Evolutionary conservation across 2,329 filamentous ascomycete species (phyloP), one percentile per base, ranked within the genome.

Genomic region (Curvularia lunata): DNA sequence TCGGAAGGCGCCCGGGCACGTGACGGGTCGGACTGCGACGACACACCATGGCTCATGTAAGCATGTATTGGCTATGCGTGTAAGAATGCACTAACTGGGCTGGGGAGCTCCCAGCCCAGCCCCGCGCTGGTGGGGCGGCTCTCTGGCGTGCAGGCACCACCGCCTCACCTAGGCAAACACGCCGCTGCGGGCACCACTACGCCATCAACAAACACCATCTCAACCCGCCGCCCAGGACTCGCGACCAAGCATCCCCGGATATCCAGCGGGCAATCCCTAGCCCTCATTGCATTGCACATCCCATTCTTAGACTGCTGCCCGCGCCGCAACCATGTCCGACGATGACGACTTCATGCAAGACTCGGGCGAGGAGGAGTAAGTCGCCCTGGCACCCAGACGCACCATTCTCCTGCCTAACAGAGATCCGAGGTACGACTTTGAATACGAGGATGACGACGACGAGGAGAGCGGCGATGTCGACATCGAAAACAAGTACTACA

Each of bases 401-500:
- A 25, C 27, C 47, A 43, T 1, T 12, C 12, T n/a, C 30, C 7
- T 12, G 2, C 46, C 67, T 71, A 75, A 75, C 34, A 10, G 16
- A 56, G n/a, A 6, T 27, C 34, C 4, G 58, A 91, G 89, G 71
- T 92, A 97, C 75, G 95, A 98, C 79, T 98, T 98, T 76, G 94
- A 98, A 74, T 98, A 97, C 78, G 94, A 97, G 75, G 95, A 92
- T 69, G 92, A 92, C 65, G 92, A 97, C 55, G 92, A 95, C 48
- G 91, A 96, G 42, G 89, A 97, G 56, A 87, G 86, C 30, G 92
- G 89, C 56, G 92, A 97, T 75, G 91, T 97, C 69, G 92, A 94
- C 67, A 96, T 98, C 76, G 95, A 99, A 77, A 99, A 99, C 83
- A 97, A 97, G 81, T 99, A 99, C 83, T 99, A 98, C 84, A 98